Conservation (phyloP, 2,329 filamentous ascomycete genomes). For the Fusarium udum region DNA sequence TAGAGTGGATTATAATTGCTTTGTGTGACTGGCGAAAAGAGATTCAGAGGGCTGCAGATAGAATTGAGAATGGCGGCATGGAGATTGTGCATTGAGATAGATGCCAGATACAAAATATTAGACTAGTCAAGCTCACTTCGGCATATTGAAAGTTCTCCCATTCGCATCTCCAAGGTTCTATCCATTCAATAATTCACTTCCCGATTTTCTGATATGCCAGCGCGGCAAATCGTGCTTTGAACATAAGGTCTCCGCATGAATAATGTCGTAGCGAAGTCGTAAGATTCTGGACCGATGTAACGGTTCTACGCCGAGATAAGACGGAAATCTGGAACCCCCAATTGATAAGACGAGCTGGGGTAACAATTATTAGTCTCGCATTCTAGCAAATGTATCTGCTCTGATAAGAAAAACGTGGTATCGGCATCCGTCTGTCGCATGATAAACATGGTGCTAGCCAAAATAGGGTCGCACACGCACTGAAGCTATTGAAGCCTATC, state of each 20-base stretch:
- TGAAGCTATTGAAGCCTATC: neutral
- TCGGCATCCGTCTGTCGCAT: neutral
- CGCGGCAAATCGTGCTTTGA: neutral
- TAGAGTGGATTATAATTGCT: conserved; percentile 84
- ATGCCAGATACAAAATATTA: accelerated
- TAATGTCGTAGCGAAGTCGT: neutral
- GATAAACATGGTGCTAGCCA: conserved; percentile 26
- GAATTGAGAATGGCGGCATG: conserved; percentile 36
- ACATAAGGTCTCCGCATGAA: neutral
- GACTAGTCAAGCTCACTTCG: accelerated
- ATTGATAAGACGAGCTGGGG: conserved; percentile 32
- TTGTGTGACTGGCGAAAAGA: conserved; percentile 75
- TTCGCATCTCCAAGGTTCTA: too few species aligned
- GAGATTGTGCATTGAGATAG: neutral
- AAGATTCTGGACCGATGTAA: conserved; percentile 7
- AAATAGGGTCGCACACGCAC: neutral
- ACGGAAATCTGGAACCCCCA: neutral
- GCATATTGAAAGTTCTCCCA: accelerated
- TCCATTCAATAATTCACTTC: too few species aligned
- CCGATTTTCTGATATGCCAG: too few species aligned
- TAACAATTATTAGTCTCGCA: neutral
- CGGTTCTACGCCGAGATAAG: conserved; percentile 8
- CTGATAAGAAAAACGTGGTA: conserved; percentile 6
- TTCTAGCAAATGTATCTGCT: neutral
- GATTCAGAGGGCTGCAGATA: conserved; percentile 39